Conservation (phyloP, 1,284 basidiomycete species). For the Cystobasidium slooffiae region DNA sequence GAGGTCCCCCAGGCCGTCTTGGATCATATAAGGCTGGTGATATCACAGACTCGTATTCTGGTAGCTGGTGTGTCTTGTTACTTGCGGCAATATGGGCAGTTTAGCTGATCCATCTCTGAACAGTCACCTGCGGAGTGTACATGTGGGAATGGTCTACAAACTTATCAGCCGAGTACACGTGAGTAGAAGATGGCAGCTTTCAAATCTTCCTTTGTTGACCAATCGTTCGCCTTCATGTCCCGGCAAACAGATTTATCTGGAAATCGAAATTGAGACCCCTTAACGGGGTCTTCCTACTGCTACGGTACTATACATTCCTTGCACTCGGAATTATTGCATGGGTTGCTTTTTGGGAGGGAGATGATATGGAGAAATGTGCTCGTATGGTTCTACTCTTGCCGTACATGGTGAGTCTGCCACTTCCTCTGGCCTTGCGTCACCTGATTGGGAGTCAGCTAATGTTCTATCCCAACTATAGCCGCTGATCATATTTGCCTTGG, state of each 20-base stretch:
- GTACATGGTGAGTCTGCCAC: neutral
- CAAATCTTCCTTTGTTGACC: neutral
- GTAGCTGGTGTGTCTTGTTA: neutral
- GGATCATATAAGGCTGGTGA: neutral
- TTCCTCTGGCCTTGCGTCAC: neutral
- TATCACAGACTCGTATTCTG: neutral
- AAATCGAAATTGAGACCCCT: neutral
- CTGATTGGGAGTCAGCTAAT: neutral
- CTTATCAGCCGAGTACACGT: neutral
- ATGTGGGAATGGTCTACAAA: conserved; percentile 1
- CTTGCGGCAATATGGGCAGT: neutral
- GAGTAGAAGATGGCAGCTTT: neutral
- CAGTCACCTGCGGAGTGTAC: conserved; percentile 6
- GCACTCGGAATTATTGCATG: neutral
- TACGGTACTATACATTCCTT: conserved; percentile 8
- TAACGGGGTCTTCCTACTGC: neutral
- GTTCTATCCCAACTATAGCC: neutral
- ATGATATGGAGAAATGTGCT: neutral
- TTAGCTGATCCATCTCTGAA: neutral
- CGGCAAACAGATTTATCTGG: conserved; percentile 7
- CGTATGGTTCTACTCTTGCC: neutral
- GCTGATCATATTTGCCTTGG: neutral
- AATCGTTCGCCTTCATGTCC: neutral
- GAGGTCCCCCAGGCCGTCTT: neutral
- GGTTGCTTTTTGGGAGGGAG: neutral